A percentile compares a stretch with the other conserved stretches of the same genome.
These are phyloP conservation scores for Stachybotrys elegans DNA, from an alignment of 2,329 filamentous ascomycete species.

Conservation along the genomic window DNA sequence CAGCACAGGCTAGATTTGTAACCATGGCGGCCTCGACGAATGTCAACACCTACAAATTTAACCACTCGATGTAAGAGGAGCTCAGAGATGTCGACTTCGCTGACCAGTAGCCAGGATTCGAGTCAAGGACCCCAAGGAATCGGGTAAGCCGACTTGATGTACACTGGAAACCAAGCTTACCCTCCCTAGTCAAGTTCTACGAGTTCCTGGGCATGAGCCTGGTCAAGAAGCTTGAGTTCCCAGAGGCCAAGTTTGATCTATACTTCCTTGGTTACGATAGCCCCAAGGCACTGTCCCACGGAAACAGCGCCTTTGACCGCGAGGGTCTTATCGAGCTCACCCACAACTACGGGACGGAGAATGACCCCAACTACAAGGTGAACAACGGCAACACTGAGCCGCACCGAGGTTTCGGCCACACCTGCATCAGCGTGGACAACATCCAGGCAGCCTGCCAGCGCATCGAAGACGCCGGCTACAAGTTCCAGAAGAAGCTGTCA, in stretches of 20 bases:
- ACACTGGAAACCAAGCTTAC: neutral
- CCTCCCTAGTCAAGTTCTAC: slow-evolving; percentile 74
- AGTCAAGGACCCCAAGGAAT: slow-evolving; percentile 87
- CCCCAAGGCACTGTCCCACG: slow-evolving; percentile 66
- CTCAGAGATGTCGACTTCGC: too few species aligned
- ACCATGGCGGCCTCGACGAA: slow-evolving; percentile 69
- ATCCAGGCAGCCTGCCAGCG: slow-evolving; percentile 87
- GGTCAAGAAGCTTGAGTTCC: slow-evolving; percentile 74
- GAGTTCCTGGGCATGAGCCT: slow-evolving; percentile 84
- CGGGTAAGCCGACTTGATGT: slow-evolving; percentile 40
- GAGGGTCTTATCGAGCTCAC: slow-evolving; percentile 86
- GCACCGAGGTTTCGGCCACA: slow-evolving; percentile 77
- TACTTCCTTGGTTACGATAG: slow-evolving; percentile 93
- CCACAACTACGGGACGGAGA: slow-evolving; percentile 83
- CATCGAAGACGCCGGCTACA: slow-evolving; percentile 84
- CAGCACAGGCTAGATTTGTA: slow-evolving; percentile 26
- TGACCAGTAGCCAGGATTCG: slow-evolving; percentile 59
- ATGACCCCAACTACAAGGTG: slow-evolving; percentile 72
- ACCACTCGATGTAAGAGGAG: slow-evolving; percentile 79
- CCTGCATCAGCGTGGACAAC: slow-evolving; percentile 77
- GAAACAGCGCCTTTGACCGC: slow-evolving; percentile 70
- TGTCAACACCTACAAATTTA: slow-evolving; percentile 71
- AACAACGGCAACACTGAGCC: slow-evolving; percentile 91
- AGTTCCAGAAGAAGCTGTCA: slow-evolving; percentile 89
- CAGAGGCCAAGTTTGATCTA: slow-evolving; percentile 87